These are phyloP conservation scores for Xylaria telfairii DNA, from an alignment of 495 filamentous ascomycete species.

Conservation along the genomic window DNA sequence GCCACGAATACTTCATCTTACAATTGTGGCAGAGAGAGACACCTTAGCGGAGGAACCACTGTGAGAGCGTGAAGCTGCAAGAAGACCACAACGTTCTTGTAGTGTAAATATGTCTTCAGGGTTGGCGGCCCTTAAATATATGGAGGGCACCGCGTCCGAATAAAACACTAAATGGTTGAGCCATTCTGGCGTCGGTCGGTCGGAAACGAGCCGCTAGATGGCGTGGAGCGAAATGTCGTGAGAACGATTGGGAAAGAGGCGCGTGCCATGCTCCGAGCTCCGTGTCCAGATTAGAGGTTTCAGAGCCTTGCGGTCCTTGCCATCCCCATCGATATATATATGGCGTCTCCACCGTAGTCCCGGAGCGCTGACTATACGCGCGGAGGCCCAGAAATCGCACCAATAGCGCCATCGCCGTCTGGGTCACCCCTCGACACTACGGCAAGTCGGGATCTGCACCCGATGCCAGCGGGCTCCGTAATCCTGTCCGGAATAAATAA, in stretches of 20 bases:
- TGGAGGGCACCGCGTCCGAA: background rate
- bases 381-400: slow-evolving; percentile 18
- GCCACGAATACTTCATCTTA: slow-evolving; percentile 22
- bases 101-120: background rate
- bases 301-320: background rate
- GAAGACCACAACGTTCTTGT: background rate
- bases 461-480: slow-evolving; percentile 4
- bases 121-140: background rate
- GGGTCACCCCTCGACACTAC: background rate
- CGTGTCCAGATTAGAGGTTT: slow-evolving; percentile 25
- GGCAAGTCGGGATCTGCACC: slow-evolving; percentile 21
- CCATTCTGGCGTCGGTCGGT: background rate
- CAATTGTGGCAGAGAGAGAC: background rate
- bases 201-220: background rate
- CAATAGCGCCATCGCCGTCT: slow-evolving; percentile 7
- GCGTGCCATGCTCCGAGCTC: slow-evolving; percentile 19
- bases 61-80: background rate
- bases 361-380: background rate
- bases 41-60: background rate
- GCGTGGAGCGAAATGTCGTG: background rate
- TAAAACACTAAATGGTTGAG: background rate
- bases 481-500: background rate
- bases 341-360: slow-evolving; percentile 27
- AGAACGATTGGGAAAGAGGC: background rate
- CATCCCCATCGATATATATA: background rate